Evolutionary conservation across 805 yeast species (phyloP), one percentile per base, ranked within the genome.

Genomic region (Metschnikowia sp.): DNA sequence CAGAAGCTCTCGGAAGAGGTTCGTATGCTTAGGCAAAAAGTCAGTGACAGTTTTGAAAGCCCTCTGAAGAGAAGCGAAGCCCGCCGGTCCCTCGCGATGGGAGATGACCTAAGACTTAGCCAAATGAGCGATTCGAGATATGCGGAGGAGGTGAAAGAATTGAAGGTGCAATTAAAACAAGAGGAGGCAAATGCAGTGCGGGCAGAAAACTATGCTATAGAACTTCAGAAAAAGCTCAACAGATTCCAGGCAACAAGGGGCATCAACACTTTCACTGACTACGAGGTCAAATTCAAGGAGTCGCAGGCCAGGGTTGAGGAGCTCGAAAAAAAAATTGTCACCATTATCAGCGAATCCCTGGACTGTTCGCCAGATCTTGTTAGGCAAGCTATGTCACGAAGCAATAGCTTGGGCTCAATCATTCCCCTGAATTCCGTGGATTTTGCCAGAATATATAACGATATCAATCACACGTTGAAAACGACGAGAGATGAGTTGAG

Each of bases 1-100:
- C 70, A 56, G 62, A 76, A 65, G 49, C 61, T 84, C 38, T 66
- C 72, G 22, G 81, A 84, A 39, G 88, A 84, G 49, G 58, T 84
- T 43, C 74, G 76, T 31, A 66, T 84, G 55, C 63, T 86, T 11
- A 85, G 83, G 53, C 77, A 83, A 2, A 43, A 50, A 54, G 57
- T 51, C 52, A 47, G 48, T 15, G 57, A 45, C 32, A 47, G 30
- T 31, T 53, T 55, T 13, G 55, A 56, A 30, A 55, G 57, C 32
- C 58, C 57, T 6, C 52, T 53, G 53, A 53, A 55, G 33, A 40
- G 59, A 19, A 47, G 54, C 38, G 53, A 51, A 22, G 54, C 57
- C 11, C 46, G 72, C 46, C 56, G 70, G 32, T 68, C 74, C 1
- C 42, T 68, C 37, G 68, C 69, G 8, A 52, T 65, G 11, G 74